phyloP scores from a whole-genome alignment of 2,329 filamentous ascomycete genomes.

The Aciculosporium take region DNA sequence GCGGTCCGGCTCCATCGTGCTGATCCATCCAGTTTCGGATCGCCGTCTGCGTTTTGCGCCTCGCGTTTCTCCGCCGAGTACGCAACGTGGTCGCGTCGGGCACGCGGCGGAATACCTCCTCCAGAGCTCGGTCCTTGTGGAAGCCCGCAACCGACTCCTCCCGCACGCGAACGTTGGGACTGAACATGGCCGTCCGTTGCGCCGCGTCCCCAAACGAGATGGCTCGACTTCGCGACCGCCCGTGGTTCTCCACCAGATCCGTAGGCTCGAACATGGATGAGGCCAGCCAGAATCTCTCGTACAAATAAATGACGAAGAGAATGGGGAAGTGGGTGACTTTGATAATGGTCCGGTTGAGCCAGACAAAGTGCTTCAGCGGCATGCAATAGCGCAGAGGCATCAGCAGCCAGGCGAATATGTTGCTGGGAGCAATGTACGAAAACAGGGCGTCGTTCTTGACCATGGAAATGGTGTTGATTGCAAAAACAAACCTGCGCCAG shows the following conservation, averaged over 20 bases:
- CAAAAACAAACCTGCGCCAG: constrained; percentile 58
- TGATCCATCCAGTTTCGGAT: constrained; percentile 86
- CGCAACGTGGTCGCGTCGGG: constrained; percentile 50
- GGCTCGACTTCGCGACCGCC: constrained; percentile 32
- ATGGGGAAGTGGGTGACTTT: constrained; percentile 83
- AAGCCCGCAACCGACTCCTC: constrained; percentile 81
- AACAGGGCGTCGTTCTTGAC: constrained; percentile 96
- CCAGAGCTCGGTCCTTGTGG: constrained; percentile 77
- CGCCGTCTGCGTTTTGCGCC: constrained; percentile 62
- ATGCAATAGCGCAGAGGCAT: constrained; percentile 71
- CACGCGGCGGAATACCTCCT: constrained; percentile 73
- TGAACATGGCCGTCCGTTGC: constrained; percentile 51
- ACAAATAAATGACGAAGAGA: constrained; percentile 71
- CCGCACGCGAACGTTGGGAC: constrained; percentile 54
- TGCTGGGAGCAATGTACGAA: constrained; percentile 82
- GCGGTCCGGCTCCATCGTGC: constrained; percentile 36
- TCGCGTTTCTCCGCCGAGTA: constrained; percentile 46
- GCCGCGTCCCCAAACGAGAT: constrained; percentile 45
- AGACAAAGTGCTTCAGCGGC: constrained; percentile 68
- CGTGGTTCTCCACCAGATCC: constrained; percentile 65
- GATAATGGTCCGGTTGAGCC: constrained; percentile 78
- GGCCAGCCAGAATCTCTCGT: constrained; percentile 69
- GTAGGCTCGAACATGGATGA: constrained; percentile 66
- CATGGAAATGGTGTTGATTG: constrained; percentile 94
- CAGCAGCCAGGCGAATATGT: constrained; percentile 80